Base-by-base conservation (phyloP, 83 land plant genomes). In the Isoetes engelmannii region DNA sequence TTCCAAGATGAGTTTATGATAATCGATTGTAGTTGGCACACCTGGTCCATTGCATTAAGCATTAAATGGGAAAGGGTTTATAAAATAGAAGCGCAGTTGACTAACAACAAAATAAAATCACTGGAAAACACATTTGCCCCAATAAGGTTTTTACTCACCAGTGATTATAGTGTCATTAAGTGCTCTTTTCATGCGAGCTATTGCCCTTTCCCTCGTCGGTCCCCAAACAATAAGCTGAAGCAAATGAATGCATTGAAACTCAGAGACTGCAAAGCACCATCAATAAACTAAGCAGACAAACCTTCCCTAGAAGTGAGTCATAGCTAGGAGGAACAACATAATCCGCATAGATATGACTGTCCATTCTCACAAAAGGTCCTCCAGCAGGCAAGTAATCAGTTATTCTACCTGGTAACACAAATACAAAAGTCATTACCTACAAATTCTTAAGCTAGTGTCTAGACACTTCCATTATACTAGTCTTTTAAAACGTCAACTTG, bases 281-380 rank as follows among this genome's bases (percentile, higher is more conserved):
- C 37, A 28, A 48, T 19, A 42, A 78, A 46, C 13, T 44, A 43
- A 44, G n/a, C 21, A 65, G 47, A 60, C 72, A 20, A 17, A 87
- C 98, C 96, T 92, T 92, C 77, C 96, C 98, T 42, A 92, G 85
- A 44, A 92, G 84, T 19, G 98, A 92, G 69, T 92, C 98, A 76
- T 92, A 92, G 78, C 84, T 92, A 49, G 98, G 98, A 28, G 98
- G 98, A 73, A 92, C 98, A n/a, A 92, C 89, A 71, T 92, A 92
- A 71, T 82, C 92, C 45, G 96, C 78, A 84, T 92, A 92, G 65
- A 92, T 81, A 69, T 92, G 98, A 67, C 98, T 92, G 69, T 92
- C 98, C 98, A 92, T 92, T 68, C 98, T 83, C 66, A 89, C 96
- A 78, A 92, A 92, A 50, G 98, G 98, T 21, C 98, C 98, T 67